A percentile compares a stretch with the other conserved stretches of the same genome.
Conservation (phyloP, 2,329 filamentous ascomycete genomes). For the Cercospora canescens region DNA sequence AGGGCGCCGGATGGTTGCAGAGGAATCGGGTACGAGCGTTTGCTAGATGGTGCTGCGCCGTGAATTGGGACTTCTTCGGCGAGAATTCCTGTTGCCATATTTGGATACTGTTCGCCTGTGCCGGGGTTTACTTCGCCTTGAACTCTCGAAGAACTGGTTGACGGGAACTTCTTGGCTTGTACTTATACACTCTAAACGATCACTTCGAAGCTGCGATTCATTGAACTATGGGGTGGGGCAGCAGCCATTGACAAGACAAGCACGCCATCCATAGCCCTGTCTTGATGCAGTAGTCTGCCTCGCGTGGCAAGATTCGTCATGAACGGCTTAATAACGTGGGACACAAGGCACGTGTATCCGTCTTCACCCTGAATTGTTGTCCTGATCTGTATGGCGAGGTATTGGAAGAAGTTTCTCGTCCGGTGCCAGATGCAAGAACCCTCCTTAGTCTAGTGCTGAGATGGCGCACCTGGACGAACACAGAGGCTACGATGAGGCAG, state of each 20-base stretch:
- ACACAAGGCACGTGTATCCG: background rate
- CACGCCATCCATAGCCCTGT: constrained; percentile 2
- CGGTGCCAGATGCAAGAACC: background rate
- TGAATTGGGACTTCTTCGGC: constrained; percentile 13
- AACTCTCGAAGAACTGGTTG: background rate
- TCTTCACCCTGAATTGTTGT: background rate
- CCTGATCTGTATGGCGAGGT: background rate
- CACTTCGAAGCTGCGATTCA: background rate
- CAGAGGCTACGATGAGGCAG: background rate
- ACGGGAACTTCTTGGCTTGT: background rate
- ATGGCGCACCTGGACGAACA: background rate
- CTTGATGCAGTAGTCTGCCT: background rate
- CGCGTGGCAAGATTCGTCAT: background rate
- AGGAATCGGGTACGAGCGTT: constrained; percentile 35
- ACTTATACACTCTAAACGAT: background rate
- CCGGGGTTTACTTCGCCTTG: background rate
- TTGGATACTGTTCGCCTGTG: background rate
- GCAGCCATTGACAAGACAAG: background rate
- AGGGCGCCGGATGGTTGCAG: constrained; percentile 45
- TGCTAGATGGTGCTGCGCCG: background rate
- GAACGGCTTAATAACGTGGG: background rate
- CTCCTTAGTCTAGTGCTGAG: background rate
- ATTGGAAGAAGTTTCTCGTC: background rate
- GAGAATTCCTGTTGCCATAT: constrained; percentile 22
- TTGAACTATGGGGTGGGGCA: background rate